Evolutionary conservation across 1,139 yeast species (phyloP).

Genomic region (Yamadazyma conglobata): DNA sequence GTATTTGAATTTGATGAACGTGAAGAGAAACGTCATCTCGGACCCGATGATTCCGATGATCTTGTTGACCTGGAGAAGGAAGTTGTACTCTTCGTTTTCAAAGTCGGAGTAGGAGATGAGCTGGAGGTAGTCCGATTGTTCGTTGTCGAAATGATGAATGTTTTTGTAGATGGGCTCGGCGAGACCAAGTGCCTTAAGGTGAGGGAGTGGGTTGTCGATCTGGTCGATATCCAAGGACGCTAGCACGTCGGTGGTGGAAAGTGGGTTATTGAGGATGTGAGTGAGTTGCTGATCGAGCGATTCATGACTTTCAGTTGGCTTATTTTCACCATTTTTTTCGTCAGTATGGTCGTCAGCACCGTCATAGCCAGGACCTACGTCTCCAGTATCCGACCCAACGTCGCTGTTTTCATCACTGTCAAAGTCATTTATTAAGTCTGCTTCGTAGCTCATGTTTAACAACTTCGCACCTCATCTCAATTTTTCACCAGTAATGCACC

Average conservation of each 20-base stretch:
- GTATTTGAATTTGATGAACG: constrained; percentile 53
- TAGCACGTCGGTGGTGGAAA: constrained; percentile 11
- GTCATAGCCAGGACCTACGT: no score
- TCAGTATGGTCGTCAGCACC: no score
- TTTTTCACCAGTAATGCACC: constrained; percentile 7
- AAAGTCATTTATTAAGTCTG: constrained; percentile 34
- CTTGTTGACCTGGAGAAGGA: constrained; percentile 55
- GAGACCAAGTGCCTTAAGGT: constrained; percentile 24
- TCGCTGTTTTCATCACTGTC: constrained; percentile 18
- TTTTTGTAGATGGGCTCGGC: constrained; percentile 24
- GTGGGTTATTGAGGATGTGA: constrained; percentile 8
- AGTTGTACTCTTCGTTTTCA: constrained; percentile 40
- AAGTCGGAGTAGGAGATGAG: constrained; percentile 30
- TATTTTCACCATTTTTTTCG: no score
- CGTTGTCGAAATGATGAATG: constrained; percentile 21
- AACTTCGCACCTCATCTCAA: constrained; percentile 3
- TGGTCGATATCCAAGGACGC: constrained; percentile 17
- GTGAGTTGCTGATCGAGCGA: no score
- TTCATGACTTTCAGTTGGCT: no score
- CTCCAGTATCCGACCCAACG: constrained; percentile 1
- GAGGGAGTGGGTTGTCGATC: constrained; percentile 17
- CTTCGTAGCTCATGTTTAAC: constrained; percentile 25
- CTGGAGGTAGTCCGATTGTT: constrained; percentile 33
- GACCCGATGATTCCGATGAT: constrained; percentile 52
- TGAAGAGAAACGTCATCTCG: constrained; percentile 52